These are phyloP conservation scores for Phialemonium atrogriseum DNA, from an alignment of 2,329 filamentous ascomycete species.

Conservation along the genomic window DNA sequence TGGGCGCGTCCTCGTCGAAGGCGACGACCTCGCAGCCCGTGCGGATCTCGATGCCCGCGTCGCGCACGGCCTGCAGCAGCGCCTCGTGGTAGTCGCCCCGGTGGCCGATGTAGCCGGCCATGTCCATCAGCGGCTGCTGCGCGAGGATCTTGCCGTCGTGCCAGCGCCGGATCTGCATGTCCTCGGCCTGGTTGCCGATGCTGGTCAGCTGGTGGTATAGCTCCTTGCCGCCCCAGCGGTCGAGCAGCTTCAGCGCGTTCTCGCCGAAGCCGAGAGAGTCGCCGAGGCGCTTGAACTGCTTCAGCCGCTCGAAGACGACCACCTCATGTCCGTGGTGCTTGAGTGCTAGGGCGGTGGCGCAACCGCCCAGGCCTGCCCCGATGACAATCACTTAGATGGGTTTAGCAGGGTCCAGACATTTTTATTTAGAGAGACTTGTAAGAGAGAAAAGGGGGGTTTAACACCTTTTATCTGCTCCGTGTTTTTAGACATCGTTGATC, in stretches of 20 bases:
- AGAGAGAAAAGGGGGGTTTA: too few relatives aligned
- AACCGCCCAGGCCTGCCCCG: constrained; percentile 40
- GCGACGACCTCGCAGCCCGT: constrained; percentile 29
- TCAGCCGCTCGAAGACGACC: constrained; percentile 34
- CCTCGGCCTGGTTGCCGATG: constrained; percentile 36
- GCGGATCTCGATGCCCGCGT: constrained; percentile 28
- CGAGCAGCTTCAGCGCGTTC: constrained; percentile 36
- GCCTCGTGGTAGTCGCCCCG: constrained; percentile 34
- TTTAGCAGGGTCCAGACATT: too few relatives aligned
- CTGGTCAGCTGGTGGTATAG: constrained; percentile 27
- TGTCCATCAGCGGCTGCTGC: constrained; percentile 39
- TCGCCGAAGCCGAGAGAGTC: constrained; percentile 37
- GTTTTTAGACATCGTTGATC: too few relatives aligned
- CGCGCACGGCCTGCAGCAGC: constrained; percentile 28
- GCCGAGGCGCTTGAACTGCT: constrained; percentile 31
- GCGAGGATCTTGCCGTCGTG: constrained; percentile 36
- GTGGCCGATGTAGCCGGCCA: constrained; percentile 38
- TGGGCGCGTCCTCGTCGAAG: constrained; percentile 26
- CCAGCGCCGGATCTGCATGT: constrained; percentile 40
- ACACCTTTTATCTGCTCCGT: too few relatives aligned
- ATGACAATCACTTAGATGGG: constrained; percentile 40
- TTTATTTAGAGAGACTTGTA: too few relatives aligned
- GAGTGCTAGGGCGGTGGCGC: constrained; percentile 37
- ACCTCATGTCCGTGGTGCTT: constrained; percentile 36
- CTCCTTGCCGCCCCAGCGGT: constrained; percentile 31